Percentiles rank a stretch among this genome's conserved stretches.
phyloP scores from a whole-genome alignment of 176 grass and related monocot species.

The Carex myosuroides region DNA sequence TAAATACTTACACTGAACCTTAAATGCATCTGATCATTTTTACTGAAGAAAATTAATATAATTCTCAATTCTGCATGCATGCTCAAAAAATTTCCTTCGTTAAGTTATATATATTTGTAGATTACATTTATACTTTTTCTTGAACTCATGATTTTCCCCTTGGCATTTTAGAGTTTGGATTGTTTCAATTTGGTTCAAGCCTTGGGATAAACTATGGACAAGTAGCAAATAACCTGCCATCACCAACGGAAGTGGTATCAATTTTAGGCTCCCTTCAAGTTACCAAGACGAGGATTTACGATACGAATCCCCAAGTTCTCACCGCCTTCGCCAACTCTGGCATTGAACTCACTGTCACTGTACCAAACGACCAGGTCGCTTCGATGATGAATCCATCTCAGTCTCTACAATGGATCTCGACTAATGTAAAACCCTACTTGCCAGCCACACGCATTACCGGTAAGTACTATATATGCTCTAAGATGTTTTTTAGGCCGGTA shows the following conservation, averaged over 20 bases:
- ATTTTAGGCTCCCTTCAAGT: conserved; percentile 57
- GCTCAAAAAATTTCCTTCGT: background rate
- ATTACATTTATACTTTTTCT: background rate
- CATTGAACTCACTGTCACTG: conserved; percentile 78
- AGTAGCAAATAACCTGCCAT: conserved; percentile 76
- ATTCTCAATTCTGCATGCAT: background rate
- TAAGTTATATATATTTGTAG: background rate
- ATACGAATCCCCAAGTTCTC: conserved; percentile 78
- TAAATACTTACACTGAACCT: background rate
- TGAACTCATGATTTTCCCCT: background rate
- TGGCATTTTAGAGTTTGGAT: conserved; percentile 38
- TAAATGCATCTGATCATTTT: background rate
- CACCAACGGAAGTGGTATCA: conserved; percentile 42
- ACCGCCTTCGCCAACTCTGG: conserved; percentile 52
- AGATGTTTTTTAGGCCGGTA: background rate
- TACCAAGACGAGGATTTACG: conserved; percentile 79
- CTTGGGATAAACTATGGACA: conserved; percentile 98
- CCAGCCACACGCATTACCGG: conserved; percentile 62
- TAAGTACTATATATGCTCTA: background rate
- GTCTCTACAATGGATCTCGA: conserved; percentile 53
- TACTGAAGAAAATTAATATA: background rate
- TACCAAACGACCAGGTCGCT: conserved; percentile 65
- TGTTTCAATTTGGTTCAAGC: conserved; percentile 24
- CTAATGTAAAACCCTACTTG: conserved; percentile 58
- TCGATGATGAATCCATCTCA: conserved; percentile 40